Evolutionary conservation across 768 basidiomycete genomes (phyloP).

Genomic region (Chalciporus sphaerocephalus): DNA sequence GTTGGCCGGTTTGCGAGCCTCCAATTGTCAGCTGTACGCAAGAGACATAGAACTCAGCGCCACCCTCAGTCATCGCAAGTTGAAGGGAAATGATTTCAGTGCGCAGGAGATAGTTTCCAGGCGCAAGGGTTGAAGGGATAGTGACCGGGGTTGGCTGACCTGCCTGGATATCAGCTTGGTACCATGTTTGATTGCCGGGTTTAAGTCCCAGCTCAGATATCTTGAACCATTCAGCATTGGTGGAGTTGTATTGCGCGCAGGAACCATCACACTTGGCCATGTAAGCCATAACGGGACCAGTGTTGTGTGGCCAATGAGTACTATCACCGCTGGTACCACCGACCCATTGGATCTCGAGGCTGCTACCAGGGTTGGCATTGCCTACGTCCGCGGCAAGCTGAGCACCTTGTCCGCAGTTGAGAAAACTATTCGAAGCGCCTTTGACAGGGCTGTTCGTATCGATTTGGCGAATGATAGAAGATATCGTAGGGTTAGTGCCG

Average conservation of each 20-base stretch:
- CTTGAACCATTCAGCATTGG: slow-evolving; percentile 68
- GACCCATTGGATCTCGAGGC: slow-evolving; percentile 50
- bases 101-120: slow-evolving; percentile 71
- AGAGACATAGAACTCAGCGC: slow-evolving; percentile 41
- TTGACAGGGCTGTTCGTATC: slow-evolving; percentile 45
- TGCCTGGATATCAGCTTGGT: slow-evolving; percentile 40
- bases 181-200: slow-evolving; percentile 39
- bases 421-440: slow-evolving; percentile 48
- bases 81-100: slow-evolving; percentile 79
- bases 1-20: slow-evolving; percentile 23
- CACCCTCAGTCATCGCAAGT: slow-evolving; percentile 45
- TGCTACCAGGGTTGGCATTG: slow-evolving; percentile 55
- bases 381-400: slow-evolving; percentile 44
- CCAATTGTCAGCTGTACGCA: slow-evolving; percentile 27
- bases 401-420: slow-evolving; percentile 58
- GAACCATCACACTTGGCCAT: slow-evolving; percentile 57
- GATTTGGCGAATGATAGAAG: slow-evolving; percentile 42
- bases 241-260: slow-evolving; percentile 54
- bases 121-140: slow-evolving; percentile 47
- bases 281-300: slow-evolving; percentile 69
- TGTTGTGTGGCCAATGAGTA: slow-evolving; percentile 49
- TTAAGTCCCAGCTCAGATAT: slow-evolving; percentile 51
- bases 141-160: slow-evolving; percentile 38
- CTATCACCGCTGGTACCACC: slow-evolving; percentile 35
- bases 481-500: slow-evolving; percentile 22